Base-by-base conservation (phyloP, 2,329 filamentous ascomycete genomes). In the Trichoderma koningii region DNA sequence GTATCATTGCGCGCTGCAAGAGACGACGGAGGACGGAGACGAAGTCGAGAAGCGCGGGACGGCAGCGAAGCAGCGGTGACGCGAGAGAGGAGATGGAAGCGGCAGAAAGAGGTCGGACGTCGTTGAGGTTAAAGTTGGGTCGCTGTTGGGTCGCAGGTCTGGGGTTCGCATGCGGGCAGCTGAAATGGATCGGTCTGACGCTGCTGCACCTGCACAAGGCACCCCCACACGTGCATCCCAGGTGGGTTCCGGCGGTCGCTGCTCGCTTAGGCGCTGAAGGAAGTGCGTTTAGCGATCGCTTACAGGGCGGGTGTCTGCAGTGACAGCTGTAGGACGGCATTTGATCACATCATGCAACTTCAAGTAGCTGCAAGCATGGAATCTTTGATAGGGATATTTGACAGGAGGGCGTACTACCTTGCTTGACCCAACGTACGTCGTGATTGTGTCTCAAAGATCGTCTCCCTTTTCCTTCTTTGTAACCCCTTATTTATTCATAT, bases 1-100 rank as follows among this genome's bases (percentile, higher is more conserved):
- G 55, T 67, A 66, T 67, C 74, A 76, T 76, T 69, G 68, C 74
- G 71, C 64, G 34, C 34, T 38, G 34, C 51, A 15, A 55, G 28
- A 55, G 53, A 53, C 42, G 44, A 34, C 38, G 62, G 21, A 45
- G 38, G 62, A 14, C 10, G 62, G 28, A n/a, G 45, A 9, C 7
- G 47, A 3, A 59, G 12, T 14, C 34, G 34, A 38, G 34, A 38
- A 14, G 34, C 34, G 34, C 21, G 30, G 23, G n/a, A 34, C 17
- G 15, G 15, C 21, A 21, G 55, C 55, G 45, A 17, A 47, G 48
- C n/a, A 17, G 62, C 42, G 30, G 21, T 41, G 59, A 17, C 4
- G 59, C 28, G 30, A 34, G 34, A 12, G 30, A 30, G 48, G 47
- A 12, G 34, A 34, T n/a, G 50, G 50, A 52, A 34, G 17, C 34